Evolutionary conservation across 345 rosid species (phyloP), one percentile per base, ranked within the genome.

Genomic region (Eucalyptus urophylla): DNA sequence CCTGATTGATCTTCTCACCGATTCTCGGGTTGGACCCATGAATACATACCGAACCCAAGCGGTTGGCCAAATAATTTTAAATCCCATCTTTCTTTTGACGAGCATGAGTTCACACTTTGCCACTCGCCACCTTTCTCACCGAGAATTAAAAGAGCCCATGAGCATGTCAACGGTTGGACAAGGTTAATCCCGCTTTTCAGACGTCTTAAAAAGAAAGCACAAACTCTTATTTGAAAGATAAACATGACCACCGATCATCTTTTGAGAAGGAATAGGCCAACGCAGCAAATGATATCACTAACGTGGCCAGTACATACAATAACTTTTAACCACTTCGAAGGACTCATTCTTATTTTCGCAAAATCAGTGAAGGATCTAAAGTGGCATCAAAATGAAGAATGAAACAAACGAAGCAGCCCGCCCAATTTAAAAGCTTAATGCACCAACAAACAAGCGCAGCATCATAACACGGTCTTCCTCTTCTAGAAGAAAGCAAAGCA

Each of bases 171-270:
- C 40, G 1, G 5, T 8, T 16, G 3, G 19, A 4, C 37, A n/a
- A 65, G 11, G 3, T 65, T 29, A 29, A 27, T 0, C 1, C 0
- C 0, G 3, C 9, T 29, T 29, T 62, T 2, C 3, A 62, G 1
- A 12, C 1, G 17, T 29, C 17, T 27, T 25, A 53, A 5, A 5
- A 27, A 29, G 31, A 62, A 62, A 62, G 5, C 16, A 3, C 19
- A 62, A 29, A 14, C 33, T 62, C 31, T 65, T n/a, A 14, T n/a
- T 65, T n/a, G 11, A 65, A n/a, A 14, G 3, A 65, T 4, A 2
- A n/a, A 29, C 19, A 14, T 65, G 21, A 65, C 2, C 37, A 14
- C 17, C 2, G 3, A 15, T 4, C 9, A 65, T 65, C 7, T 65
- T 65, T 14, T 7, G 15, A 65, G 21, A 8, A 8, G 6, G 16